These are phyloP conservation scores for Sergeia podlipaevii DNA, from an alignment of 208 protist species.

Conservation along the genomic window DNA sequence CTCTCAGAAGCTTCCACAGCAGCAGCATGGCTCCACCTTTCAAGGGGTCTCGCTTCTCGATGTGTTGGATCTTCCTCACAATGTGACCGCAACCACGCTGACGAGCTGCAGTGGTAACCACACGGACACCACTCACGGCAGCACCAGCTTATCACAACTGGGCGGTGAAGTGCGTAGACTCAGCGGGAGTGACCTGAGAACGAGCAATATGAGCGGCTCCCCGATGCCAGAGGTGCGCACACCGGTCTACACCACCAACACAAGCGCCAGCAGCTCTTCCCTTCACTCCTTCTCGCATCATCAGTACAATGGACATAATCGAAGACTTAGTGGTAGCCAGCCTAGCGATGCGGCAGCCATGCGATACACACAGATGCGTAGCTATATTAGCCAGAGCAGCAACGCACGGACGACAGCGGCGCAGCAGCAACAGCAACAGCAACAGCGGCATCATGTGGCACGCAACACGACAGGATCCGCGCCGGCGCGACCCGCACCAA, in stretches of 20 bases:
- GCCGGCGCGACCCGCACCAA: background rate
- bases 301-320: constrained; percentile 1
- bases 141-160: background rate
- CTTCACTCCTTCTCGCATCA: background rate
- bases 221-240: background rate
- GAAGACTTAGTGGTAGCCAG: background rate
- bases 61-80: no score
- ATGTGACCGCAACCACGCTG: no score
- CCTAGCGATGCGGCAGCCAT: background rate
- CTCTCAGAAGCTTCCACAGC: background rate
- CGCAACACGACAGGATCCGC: background rate
- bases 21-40: no score
- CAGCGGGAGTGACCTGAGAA: no score
- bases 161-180: no score
- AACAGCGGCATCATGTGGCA: background rate
- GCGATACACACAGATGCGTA: constrained; percentile 2
- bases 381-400: background rate
- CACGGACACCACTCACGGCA: background rate
- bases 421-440: no score
- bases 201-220: background rate
- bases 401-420: background rate
- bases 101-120: background rate
- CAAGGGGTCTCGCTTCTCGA: no score
- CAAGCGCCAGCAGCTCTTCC: background rate
- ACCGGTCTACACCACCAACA: background rate